Percentiles rank a stretch among this genome's conserved stretches.
Conservation (phyloP, 495 filamentous ascomycete genomes). For the Hypoxylon fuscum region DNA sequence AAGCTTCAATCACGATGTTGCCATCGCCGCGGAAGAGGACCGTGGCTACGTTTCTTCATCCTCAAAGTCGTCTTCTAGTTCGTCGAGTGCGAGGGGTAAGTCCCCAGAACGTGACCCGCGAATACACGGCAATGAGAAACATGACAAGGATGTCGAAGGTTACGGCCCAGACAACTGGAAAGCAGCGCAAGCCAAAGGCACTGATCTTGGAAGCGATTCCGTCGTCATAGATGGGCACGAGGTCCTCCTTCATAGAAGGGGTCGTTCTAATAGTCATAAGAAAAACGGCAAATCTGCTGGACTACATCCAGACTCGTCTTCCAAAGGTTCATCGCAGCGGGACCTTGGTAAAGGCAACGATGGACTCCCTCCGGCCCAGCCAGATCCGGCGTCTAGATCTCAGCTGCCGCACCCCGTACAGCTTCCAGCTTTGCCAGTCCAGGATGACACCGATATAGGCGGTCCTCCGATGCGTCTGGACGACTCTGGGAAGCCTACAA, state of each 20-base stretch:
- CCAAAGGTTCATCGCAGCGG: slow-evolving; percentile 28
- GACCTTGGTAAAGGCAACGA: slow-evolving; percentile 31
- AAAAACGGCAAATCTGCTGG: slow-evolving; percentile 12
- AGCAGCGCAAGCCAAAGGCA: slow-evolving; percentile 61
- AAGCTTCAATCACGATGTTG: slow-evolving; percentile 88
- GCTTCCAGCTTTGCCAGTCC: slow-evolving; percentile 69
- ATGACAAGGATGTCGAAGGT: slow-evolving; percentile 80
- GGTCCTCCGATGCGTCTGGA: slow-evolving; percentile 65
- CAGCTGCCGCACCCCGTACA: slow-evolving; percentile 67
- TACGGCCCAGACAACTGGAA: slow-evolving; percentile 77
- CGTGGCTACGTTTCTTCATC: slow-evolving; percentile 56
- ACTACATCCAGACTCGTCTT: slow-evolving; percentile 10
- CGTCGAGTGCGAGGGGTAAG: slow-evolving; percentile 45
- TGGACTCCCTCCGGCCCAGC: slow-evolving; percentile 27
- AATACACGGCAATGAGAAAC: slow-evolving; percentile 68
- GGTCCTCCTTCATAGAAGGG: slow-evolving; percentile 62
- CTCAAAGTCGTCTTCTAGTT: slow-evolving; percentile 24
- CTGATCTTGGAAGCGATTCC: slow-evolving; percentile 72
- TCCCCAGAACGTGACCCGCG: slow-evolving; percentile 67
- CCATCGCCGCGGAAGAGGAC: slow-evolving; percentile 65
- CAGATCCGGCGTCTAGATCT: slow-evolving; percentile 6
- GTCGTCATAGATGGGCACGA: slow-evolving; percentile 69
- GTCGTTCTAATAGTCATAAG: slow-evolving; percentile 30
- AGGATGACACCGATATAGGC: slow-evolving; percentile 83
- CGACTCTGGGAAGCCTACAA: slow-evolving; percentile 45